Evolutionary conservation across 202 grass and related monocot species (phyloP).

Genomic region (Brachypodium distachyon): DNA sequence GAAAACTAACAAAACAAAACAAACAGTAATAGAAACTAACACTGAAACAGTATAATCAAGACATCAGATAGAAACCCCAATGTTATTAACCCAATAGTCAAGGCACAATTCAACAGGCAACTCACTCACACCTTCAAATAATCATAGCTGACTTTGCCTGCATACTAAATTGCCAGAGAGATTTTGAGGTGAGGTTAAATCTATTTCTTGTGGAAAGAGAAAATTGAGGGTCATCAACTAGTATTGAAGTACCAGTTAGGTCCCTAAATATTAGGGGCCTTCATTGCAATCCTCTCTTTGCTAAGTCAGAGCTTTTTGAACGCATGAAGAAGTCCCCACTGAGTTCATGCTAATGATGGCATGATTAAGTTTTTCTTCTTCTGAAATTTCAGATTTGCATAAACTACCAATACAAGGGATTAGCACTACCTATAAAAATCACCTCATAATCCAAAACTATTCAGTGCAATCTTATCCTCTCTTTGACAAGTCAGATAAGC

Average conservation of each 20-base stretch:
- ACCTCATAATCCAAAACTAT: not conserved
- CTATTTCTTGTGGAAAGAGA: not conserved
- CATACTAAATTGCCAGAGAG: not conserved
- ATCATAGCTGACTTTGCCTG: not conserved
- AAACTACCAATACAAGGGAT: not conserved
- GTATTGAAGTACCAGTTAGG: not conserved
- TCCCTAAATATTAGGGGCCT: not conserved
- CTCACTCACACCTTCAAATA: not conserved
- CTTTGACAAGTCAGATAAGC: not conserved
- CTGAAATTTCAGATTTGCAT: not conserved
- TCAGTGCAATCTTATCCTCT: not conserved
- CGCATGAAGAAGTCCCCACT: not conserved
- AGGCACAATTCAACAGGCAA: not conserved
- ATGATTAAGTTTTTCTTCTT: not conserved
- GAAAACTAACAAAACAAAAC: not conserved
- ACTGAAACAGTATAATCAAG: not conserved
- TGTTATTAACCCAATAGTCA: not conserved
- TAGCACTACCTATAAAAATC: not conserved
- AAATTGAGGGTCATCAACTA: not conserved
- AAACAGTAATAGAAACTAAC: not conserved
- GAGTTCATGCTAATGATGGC: not conserved
- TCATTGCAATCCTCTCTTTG: not conserved
- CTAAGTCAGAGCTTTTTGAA: not conserved
- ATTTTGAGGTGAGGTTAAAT: not conserved
- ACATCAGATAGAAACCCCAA: not conserved